These are phyloP conservation scores for Alternaria tenuissima DNA, from an alignment of 2,329 filamentous ascomycete genomes.

Conservation along the genomic window DNA sequence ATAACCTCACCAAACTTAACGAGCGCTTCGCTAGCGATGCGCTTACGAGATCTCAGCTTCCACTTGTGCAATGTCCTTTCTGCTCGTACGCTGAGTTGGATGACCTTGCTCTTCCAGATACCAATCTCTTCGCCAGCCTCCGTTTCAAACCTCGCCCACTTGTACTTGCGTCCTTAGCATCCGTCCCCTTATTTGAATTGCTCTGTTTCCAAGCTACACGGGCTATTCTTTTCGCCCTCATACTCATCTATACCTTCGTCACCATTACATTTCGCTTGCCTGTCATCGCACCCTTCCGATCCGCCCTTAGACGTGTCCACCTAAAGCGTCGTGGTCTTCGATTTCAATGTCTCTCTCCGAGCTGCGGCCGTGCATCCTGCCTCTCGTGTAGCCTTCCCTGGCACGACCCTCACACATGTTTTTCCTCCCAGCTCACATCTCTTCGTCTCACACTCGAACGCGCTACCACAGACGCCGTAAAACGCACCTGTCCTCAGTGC, in stretches of 20 bases:
- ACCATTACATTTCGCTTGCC: slow-evolving; percentile 36
- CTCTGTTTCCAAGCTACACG: slow-evolving; percentile 55
- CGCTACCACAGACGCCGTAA: slow-evolving; percentile 91
- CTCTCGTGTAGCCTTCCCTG: slow-evolving; percentile 82
- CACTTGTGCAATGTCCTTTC: slow-evolving; percentile 85
- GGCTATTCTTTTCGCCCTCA: slow-evolving; percentile 63
- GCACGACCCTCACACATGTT: slow-evolving; percentile 88
- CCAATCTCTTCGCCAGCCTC: slow-evolving; percentile 36
- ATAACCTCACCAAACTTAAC: slow-evolving; percentile 78
- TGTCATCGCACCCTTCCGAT: slow-evolving; percentile 58
- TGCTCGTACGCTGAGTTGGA: slow-evolving; percentile 92
- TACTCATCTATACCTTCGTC: slow-evolving; percentile 45
- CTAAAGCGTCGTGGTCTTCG: slow-evolving; percentile 75
- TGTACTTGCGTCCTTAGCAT: slow-evolving; percentile 34
- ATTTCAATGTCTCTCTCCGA: slow-evolving; percentile 77
- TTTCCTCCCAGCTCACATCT: slow-evolving; percentile 76
- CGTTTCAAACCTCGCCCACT: slow-evolving; percentile 45
- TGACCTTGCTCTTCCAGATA: slow-evolving; percentile 46
- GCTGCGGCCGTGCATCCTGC: slow-evolving; percentile 77
- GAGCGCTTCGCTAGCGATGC: slow-evolving; percentile 79
- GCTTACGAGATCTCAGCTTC: slow-evolving; percentile 75
- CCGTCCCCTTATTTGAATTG: slow-evolving; percentile 44
- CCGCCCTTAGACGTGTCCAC: slow-evolving; percentile 71
- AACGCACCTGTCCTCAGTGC: slow-evolving; percentile 92
- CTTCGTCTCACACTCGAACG: slow-evolving; percentile 90